Evolutionary conservation across 768 basidiomycete species (phyloP).

Genomic region (Mycena capillaripes): DNA sequence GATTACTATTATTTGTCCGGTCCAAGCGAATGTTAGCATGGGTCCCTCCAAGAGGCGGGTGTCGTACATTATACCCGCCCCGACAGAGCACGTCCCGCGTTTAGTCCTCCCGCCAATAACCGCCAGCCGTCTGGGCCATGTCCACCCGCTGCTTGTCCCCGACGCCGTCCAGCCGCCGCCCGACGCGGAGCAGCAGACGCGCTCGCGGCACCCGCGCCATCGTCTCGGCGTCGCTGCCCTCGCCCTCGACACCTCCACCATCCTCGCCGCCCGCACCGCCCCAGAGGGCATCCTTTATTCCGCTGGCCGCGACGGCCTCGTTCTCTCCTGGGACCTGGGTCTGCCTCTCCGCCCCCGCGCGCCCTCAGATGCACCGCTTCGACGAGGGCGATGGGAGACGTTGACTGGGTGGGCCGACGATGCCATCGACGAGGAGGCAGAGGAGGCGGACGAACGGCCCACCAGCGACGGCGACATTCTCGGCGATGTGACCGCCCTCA

Average conservation of each 20-base stretch:
- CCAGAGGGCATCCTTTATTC: constrained; percentile 94
- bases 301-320: constrained; percentile 89
- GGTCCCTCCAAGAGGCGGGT: constrained; percentile 75
- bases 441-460: constrained; percentile 69
- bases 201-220: constrained; percentile 77
- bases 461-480: constrained; percentile 83
- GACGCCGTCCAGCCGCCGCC: constrained; percentile 41
- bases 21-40: constrained; percentile 43
- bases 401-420: constrained; percentile 90
- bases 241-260: constrained; percentile 89
- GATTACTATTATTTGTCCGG: background rate
- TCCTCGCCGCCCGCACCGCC: constrained; percentile 69
- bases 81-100: constrained; percentile 70
- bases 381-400: constrained; percentile 75
- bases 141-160: constrained; percentile 72
- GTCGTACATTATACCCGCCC: constrained; percentile 90
- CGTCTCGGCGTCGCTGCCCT: constrained; percentile 89
- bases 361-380: constrained; percentile 41
- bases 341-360: constrained; percentile 31
- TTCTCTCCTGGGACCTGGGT: constrained; percentile 90
- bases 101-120: constrained; percentile 76
- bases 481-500: constrained; percentile 69
- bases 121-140: constrained; percentile 77
- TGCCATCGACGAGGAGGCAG: constrained; percentile 72
- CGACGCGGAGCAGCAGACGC: constrained; percentile 41